phyloP scores from a whole-genome alignment of 106 monocot species.

The Dioscorea alata region DNA sequence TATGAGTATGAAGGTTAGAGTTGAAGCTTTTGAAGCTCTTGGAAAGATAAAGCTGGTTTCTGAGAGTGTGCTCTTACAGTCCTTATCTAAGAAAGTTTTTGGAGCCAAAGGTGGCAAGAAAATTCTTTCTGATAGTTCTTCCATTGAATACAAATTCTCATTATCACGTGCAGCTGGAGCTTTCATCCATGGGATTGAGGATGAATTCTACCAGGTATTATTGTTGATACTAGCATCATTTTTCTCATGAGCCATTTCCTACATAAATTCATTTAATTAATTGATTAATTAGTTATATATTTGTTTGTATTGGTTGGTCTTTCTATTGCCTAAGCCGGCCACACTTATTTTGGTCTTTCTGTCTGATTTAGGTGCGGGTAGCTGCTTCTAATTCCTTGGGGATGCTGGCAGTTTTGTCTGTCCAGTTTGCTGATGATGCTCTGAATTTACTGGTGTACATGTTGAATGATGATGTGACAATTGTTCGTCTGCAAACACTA shows the following conservation, averaged over 20 bases:
- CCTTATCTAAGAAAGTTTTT: slow-evolving; percentile 73
- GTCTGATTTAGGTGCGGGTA: slow-evolving; percentile 53
- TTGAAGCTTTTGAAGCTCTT: slow-evolving; percentile 70
- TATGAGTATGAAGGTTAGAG: slow-evolving; percentile 70
- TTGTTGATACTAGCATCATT: not conserved
- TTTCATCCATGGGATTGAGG: slow-evolving; percentile 89
- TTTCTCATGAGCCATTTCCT: not conserved
- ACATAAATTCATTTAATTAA: not conserved
- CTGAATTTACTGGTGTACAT: slow-evolving; percentile 77
- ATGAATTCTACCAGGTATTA: slow-evolving; percentile 84
- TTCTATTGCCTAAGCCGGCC: not conserved
- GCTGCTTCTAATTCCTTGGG: slow-evolving; percentile 74
- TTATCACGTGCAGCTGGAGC: slow-evolving; percentile 60
- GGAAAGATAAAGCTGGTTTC: slow-evolving; percentile 56
- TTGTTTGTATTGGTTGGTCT: not conserved
- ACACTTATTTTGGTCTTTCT: slow-evolving; percentile 2
- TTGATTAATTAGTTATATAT: not conserved
- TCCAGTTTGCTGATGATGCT: slow-evolving; percentile 48
- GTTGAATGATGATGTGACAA: slow-evolving; percentile 67
- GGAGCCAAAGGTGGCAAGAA: slow-evolving; percentile 18
- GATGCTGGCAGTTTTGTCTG: slow-evolving; percentile 47
- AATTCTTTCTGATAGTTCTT: slow-evolving; percentile 12
- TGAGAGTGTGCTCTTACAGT: slow-evolving; percentile 63
- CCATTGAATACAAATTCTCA: slow-evolving; percentile 25
- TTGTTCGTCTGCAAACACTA: slow-evolving; percentile 58